Evolutionary conservation across 306 rosid species (phyloP), one percentile per base, ranked within the genome.

Genomic region (Echinosophora koreensis): DNA sequence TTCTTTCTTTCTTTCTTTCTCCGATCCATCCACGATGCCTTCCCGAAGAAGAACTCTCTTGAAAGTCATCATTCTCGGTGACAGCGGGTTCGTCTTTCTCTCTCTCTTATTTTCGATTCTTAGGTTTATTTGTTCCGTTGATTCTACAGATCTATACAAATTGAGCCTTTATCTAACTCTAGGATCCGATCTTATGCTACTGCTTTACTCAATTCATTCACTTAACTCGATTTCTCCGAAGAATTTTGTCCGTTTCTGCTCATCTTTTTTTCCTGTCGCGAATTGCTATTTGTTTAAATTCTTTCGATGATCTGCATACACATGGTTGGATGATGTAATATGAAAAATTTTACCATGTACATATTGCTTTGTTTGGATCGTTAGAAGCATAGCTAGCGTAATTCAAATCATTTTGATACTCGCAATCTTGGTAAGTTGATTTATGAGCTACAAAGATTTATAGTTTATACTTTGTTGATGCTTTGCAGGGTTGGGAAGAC

Each of bases 11-110:
- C 46, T 42, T 42, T 2, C 22, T 60, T 22, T 71, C 39, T 41
- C 71, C 69, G 82, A 76, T 62, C 49, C 54, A 15, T 32, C 4
- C 34, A 54, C 88, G 76, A 95, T 95, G 99, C 97, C 99, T 80
- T 92, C 99, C 64, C 91, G 99, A 39, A 76, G 99, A 87, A 95
- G 99, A 86, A 92, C 99, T 69, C 97, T 95, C 57, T 70, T 95
- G 87, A 95, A 95, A 85, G 97, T 95, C 84, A 95, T 95, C 86
- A 95, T 95, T 89, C 99, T 95, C 83, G 99, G 99, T 74, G 99
- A 96, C 74, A 96, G 98, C 84, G 99, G 99, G 99, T 96, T 56
- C 5, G 90, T 52, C 5, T 68, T 73, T 34, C 11, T 64, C 15
- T 17, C 15, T 61, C 18, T 42, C 35, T 22, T 56, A 77, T 58